Base-by-base conservation (phyloP, 2,329 filamentous ascomycete species). In the Biscogniauxia mediterranea region DNA sequence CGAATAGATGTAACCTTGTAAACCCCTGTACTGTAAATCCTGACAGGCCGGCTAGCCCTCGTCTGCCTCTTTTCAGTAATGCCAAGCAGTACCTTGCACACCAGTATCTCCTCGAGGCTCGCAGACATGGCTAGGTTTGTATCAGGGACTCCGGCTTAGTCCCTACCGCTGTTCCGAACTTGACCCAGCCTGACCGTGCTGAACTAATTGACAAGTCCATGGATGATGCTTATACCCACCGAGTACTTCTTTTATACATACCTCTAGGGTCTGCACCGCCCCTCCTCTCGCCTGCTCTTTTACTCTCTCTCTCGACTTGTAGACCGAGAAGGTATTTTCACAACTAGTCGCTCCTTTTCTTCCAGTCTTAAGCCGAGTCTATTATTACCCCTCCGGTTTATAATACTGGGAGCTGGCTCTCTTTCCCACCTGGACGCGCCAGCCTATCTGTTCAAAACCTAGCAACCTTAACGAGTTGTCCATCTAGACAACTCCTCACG, bases 401-500 rank as follows among this genome's bases (percentile, higher is more conserved):
- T 77, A 77, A 77, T 73, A 74, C 79, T 80, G 79, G 77, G 81
- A 84, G 81, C 82, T 82, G 82, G 82, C 78, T 83, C 81, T 84
- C 80, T 81, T 28, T 76, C 70, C 69, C 69, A 75, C 76, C 73
- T 73, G 72, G 75, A 77, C 75, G 70, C 64, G 64, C 71, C 76
- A 75, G 74, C 73, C 67, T 70, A 69, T 68, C 64, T 69, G 68
- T 74, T 69, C 69, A 72, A 73, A 70, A 70, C 68, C 68, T 67
- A 73, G 70, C 64, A 70, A 71, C 63, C 64, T 66, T 66, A 79
- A 79, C 77, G 77, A 79, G 79, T 76, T 76, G 75, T 73, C 74
- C 73, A 71, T 70, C 70, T 69, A 73, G 74, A 72, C 75, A 75
- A 76, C 76, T 80, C 76, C 76, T 63, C 72, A 80, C 80, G 68